These are phyloP conservation scores for Monosporozyma unispora DNA, from an alignment of 805 yeast species.

Conservation along the genomic window DNA sequence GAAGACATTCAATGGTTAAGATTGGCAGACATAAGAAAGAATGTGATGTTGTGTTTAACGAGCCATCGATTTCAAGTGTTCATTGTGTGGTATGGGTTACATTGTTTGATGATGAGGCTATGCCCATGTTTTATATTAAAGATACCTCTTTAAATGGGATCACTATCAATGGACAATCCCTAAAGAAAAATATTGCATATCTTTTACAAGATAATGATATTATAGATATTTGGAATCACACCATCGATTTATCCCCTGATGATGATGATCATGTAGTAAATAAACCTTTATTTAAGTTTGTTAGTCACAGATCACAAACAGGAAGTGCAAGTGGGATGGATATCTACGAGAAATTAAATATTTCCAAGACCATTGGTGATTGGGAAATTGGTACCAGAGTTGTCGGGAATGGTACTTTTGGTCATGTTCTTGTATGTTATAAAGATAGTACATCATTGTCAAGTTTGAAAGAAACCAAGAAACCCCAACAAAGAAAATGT, in stretches of 20 bases:
- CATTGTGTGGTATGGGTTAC: slow-evolving; percentile 45
- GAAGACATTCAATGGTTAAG: slow-evolving; percentile 30
- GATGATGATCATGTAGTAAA: background rate
- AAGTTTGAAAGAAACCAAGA: background rate
- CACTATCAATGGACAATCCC: slow-evolving; percentile 31
- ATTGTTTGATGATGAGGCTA: slow-evolving; percentile 40
- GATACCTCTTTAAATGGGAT: slow-evolving; percentile 48
- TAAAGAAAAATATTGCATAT: slow-evolving; percentile 28
- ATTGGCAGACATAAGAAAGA: slow-evolving; percentile 37
- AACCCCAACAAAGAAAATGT: slow-evolving; percentile 17
- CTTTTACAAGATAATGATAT: slow-evolving; percentile 34
- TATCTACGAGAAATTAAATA: slow-evolving; percentile 10
- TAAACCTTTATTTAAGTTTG: slow-evolving; percentile 3
- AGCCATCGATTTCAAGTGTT: slow-evolving; percentile 35
- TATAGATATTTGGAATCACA: slow-evolving; percentile 28
- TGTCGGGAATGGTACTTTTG: slow-evolving; percentile 52
- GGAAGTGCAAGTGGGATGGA: background rate
- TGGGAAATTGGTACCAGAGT: slow-evolving; percentile 39
- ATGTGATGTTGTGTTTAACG: slow-evolving; percentile 28
- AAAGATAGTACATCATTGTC: background rate
- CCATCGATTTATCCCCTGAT: background rate
- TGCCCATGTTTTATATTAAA: slow-evolving; percentile 41
- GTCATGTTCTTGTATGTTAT: slow-evolving; percentile 34
- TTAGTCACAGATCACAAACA: background rate
- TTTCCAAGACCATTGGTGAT: slow-evolving; percentile 16